phyloP scores from a whole-genome alignment of 164 flowering plant species.

The Tinospora cordifolia region DNA sequence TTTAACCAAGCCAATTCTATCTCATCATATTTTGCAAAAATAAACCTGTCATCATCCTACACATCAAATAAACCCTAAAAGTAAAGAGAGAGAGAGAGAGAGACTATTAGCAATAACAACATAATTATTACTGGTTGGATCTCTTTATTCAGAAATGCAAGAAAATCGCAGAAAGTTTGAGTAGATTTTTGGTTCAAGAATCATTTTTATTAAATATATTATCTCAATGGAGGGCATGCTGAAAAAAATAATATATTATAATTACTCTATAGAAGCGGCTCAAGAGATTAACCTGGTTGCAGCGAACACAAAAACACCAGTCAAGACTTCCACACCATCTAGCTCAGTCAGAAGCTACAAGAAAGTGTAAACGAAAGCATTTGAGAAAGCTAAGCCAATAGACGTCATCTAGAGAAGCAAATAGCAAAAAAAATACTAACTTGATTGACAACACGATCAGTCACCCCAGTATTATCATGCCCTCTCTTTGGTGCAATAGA shows the following conservation, averaged over 20 bases:
- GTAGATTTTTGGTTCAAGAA: background rate
- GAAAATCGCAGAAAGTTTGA: background rate
- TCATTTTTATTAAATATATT: background rate
- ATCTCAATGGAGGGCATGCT: background rate
- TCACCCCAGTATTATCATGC: slow-evolving; percentile 98
- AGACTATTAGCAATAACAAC: too few relatives aligned
- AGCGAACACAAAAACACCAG: slow-evolving; percentile 98
- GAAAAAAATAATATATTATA: background rate
- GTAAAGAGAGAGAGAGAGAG: too few relatives aligned
- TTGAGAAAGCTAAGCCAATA: background rate
- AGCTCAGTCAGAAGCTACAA: slow-evolving; percentile 86
- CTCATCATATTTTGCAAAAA: too few relatives aligned
- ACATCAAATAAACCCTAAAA: too few relatives aligned
- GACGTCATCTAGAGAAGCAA: background rate
- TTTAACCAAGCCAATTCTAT: too few relatives aligned
- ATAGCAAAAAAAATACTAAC: slow-evolving; percentile 28
- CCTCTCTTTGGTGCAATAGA: slow-evolving; percentile 99
- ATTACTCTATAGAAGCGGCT: background rate
- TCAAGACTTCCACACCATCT: slow-evolving; percentile 91
- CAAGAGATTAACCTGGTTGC: slow-evolving; percentile 71
- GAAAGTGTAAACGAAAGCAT: slow-evolving; percentile 7
- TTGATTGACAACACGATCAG: slow-evolving; percentile 96
- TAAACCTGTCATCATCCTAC: too few relatives aligned
- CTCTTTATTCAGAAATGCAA: background rate
- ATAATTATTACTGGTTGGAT: background rate